phyloP scores from a whole-genome alignment of 257 asterid genomes.

The Plectranthus barbatus region DNA sequence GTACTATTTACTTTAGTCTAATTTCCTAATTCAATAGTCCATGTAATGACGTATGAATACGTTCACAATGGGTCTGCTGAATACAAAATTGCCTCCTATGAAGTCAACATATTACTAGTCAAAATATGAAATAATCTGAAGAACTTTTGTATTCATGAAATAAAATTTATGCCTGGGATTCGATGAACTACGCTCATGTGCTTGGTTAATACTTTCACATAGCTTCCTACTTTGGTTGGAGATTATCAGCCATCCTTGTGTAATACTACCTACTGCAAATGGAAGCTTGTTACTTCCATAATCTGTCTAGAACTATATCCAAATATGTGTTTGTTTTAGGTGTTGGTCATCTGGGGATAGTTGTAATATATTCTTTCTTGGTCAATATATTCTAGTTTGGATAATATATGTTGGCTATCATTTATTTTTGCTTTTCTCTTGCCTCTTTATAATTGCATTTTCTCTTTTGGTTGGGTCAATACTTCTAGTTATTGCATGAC shows the following conservation, averaged over 20 bases:
- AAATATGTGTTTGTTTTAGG: background rate
- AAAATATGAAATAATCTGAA: background rate
- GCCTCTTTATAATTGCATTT: background rate
- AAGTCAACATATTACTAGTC: background rate
- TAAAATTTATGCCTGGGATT: background rate
- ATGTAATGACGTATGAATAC: background rate
- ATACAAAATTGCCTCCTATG: background rate
- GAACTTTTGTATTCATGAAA: background rate
- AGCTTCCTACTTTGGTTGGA: background rate
- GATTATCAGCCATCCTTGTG: background rate
- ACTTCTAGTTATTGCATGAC: background rate
- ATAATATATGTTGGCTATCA: background rate
- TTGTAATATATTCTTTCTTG: background rate
- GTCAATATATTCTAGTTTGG: background rate
- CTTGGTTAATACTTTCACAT: background rate
- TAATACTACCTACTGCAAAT: too few species aligned
- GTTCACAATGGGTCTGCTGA: background rate
- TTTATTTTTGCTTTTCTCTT: background rate
- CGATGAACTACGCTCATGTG: background rate
- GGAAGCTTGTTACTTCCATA: background rate
- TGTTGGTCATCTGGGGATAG: background rate
- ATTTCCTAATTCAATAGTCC: background rate
- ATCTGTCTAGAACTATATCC: background rate
- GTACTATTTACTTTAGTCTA: slow-evolving; percentile 27
- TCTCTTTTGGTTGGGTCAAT: background rate